Evolutionary conservation across 1,284 basidiomycete genomes (phyloP).

Genomic region (Cryptococcus jaspeensis): DNA sequence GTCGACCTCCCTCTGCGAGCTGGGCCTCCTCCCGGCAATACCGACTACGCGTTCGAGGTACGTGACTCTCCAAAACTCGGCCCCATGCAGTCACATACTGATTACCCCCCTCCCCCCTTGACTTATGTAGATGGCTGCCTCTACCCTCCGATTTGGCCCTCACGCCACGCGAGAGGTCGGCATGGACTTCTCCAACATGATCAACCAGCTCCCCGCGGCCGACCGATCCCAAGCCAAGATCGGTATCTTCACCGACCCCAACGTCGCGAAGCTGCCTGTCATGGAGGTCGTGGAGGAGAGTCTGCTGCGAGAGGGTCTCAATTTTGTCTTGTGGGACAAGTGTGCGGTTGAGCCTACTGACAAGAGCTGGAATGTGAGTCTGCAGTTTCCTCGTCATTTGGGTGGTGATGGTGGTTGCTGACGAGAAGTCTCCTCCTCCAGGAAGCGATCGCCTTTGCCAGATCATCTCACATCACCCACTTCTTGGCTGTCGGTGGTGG

Average conservation of each 20-base stretch:
- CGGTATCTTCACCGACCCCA: slow-evolving; percentile 89
- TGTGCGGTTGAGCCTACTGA: slow-evolving; percentile 91
- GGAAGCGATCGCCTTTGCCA: slow-evolving; percentile 83
- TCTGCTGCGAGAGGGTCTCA: slow-evolving; percentile 39
- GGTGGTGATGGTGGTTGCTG: background rate
- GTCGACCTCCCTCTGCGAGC: slow-evolving; percentile 58
- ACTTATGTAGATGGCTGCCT: slow-evolving; percentile 73
- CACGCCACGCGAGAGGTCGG: slow-evolving; percentile 89
- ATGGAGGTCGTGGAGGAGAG: slow-evolving; percentile 64
- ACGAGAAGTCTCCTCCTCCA: slow-evolving; percentile 55
- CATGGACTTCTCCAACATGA: slow-evolving; percentile 41
- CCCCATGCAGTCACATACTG: background rate
- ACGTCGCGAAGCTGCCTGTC: slow-evolving; percentile 74
- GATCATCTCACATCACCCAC: slow-evolving; percentile 83
- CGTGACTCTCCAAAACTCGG: slow-evolving; percentile 16
- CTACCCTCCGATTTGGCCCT: slow-evolving; percentile 83
- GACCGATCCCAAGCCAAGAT: slow-evolving; percentile 59
- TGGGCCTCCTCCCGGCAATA: slow-evolving; percentile 56
- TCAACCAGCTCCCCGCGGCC: slow-evolving; percentile 29
- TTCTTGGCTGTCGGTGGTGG: slow-evolving; percentile 94
- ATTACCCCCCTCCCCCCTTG: background rate
- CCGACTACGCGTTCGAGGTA: slow-evolving; percentile 96
- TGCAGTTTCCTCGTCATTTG: background rate
- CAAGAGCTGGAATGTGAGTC: slow-evolving; percentile 54
- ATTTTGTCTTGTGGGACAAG: slow-evolving; percentile 80